Evolutionary conservation across 2,329 filamentous ascomycete genomes (phyloP).

Genomic region (Ustulina deusta): DNA sequence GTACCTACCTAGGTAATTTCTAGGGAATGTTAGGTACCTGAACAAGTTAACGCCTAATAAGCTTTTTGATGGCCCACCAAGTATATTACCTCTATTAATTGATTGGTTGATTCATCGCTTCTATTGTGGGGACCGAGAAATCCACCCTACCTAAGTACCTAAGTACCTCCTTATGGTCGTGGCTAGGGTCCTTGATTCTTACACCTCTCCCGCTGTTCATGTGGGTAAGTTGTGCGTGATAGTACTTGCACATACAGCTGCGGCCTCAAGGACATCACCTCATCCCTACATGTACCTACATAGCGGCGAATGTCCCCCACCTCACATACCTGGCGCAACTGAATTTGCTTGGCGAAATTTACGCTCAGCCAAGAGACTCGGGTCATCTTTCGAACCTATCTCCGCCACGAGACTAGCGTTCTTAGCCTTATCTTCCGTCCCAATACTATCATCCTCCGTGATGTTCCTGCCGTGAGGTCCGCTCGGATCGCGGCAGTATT

Average conservation of each 20-base stretch:
- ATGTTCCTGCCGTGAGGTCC: constrained; percentile 60
- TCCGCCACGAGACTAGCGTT: constrained; percentile 56
- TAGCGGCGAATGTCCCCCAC: not conserved
- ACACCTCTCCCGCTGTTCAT: constrained; percentile 50
- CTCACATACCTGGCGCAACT: constrained; percentile 65
- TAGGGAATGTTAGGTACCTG: too few species aligned
- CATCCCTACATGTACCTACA: not conserved
- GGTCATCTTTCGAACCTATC: constrained; percentile 62
- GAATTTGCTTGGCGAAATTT: constrained; percentile 62
- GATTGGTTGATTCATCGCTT: too few species aligned
- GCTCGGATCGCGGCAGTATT: constrained; percentile 48
- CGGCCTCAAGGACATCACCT: not conserved
- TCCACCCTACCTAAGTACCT: too few species aligned
- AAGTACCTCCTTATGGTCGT: too few species aligned
- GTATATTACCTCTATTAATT: too few species aligned
- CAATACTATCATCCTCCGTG: constrained; percentile 54
- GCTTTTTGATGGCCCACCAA: too few species aligned
- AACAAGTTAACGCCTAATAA: too few species aligned
- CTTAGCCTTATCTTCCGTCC: constrained; percentile 54
- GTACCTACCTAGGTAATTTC: too few species aligned
- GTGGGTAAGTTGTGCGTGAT: not conserved
- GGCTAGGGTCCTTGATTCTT: too few species aligned
- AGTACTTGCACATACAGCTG: constrained; percentile 8
- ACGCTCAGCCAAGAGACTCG: constrained; percentile 59
- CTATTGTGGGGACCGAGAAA: too few species aligned